Percentiles rank a stretch among this genome's conserved stretches.
These are phyloP conservation scores for Bipolaris zeicola DNA, from an alignment of 2,329 filamentous ascomycete species.

Conservation along the genomic window DNA sequence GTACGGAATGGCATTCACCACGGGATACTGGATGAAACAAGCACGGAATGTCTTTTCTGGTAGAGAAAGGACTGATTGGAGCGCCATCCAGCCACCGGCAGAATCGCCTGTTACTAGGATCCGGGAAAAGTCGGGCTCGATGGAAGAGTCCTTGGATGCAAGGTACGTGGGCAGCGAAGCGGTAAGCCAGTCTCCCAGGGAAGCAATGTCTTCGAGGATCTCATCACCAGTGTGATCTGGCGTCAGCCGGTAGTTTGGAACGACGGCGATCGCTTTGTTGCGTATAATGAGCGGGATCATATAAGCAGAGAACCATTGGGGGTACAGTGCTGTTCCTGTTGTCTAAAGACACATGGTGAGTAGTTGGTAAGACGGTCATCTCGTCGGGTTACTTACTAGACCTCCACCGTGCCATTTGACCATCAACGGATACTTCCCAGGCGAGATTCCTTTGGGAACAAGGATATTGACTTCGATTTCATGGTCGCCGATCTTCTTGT, in stretches of 20 bases:
- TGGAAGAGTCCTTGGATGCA: conserved; percentile 4
- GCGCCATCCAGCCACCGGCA: conserved; percentile 48
- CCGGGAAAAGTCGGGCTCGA: conserved; percentile 32
- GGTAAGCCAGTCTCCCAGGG: conserved; percentile 48
- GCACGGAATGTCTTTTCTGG: conserved; percentile 30
- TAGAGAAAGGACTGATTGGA: conserved; percentile 36
- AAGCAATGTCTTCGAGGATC: conserved; percentile 54
- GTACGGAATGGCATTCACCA: conserved; percentile 28
- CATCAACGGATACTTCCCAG: conserved; percentile 48
- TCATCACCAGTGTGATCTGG: conserved; percentile 56
- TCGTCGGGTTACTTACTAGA: conserved; percentile 36
- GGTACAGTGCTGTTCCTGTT: conserved; percentile 34
- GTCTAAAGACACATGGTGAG: conserved; percentile 15
- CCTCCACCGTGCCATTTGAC: conserved; percentile 55
- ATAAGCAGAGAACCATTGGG: conserved; percentile 39
- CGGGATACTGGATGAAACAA: conserved; percentile 36
- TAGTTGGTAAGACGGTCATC: neutral
- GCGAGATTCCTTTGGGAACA: conserved; percentile 45
- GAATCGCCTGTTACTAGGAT: conserved; percentile 45
- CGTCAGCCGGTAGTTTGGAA: conserved; percentile 59
- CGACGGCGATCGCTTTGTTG: conserved; percentile 53
- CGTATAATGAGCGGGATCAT: conserved; percentile 48
- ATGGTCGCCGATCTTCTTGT: conserved; percentile 50
- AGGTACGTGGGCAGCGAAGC: conserved; percentile 8
- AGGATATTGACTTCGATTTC: conserved; percentile 48